A percentile compares a stretch with the other conserved stretches of the same genome.
Conservation (phyloP, 495 filamentous ascomycete genomes). For the Glonium stellatum region DNA sequence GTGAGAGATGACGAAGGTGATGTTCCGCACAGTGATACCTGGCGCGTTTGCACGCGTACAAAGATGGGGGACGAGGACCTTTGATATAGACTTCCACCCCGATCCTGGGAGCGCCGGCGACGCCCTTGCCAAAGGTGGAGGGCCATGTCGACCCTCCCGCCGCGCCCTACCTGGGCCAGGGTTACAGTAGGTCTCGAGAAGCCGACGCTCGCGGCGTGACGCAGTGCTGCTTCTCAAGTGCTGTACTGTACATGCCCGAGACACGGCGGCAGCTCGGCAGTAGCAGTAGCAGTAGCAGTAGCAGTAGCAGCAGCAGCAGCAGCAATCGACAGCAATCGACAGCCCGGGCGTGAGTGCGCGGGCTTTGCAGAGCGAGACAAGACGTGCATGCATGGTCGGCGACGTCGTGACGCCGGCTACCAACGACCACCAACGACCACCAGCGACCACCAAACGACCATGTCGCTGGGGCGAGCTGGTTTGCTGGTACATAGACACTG, state of each 20-base stretch:
- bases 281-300: too few species aligned
- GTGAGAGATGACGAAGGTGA: constrained; percentile 13
- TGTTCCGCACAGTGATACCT: constrained; percentile 14
- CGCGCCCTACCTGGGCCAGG: constrained; percentile 7
- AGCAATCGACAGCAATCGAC: background rate
- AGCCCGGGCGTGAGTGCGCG: background rate
- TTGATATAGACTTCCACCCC: constrained; percentile 26
- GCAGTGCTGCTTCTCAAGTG: too few species aligned
- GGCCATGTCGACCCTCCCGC: constrained; percentile 13
- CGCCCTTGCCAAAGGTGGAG: constrained; percentile 17
- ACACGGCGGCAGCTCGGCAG: too few species aligned
- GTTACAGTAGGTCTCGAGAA: constrained; percentile 7
- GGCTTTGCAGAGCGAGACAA: too few species aligned
- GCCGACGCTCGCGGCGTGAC: too few species aligned
- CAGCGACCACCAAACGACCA: too few species aligned
- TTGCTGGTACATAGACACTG: background rate
- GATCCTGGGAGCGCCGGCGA: constrained; percentile 16
- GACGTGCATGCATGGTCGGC: too few species aligned
- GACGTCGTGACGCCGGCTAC: too few species aligned
- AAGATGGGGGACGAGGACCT: constrained; percentile 12
- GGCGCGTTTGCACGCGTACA: background rate
- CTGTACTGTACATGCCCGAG: too few species aligned
- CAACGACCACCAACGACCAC: too few species aligned
- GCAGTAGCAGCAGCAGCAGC: too few species aligned
- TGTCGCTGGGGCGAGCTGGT: background rate